phyloP scores from a whole-genome alignment of 1,284 basidiomycete genomes.

The Apiotrichum brassicae region DNA sequence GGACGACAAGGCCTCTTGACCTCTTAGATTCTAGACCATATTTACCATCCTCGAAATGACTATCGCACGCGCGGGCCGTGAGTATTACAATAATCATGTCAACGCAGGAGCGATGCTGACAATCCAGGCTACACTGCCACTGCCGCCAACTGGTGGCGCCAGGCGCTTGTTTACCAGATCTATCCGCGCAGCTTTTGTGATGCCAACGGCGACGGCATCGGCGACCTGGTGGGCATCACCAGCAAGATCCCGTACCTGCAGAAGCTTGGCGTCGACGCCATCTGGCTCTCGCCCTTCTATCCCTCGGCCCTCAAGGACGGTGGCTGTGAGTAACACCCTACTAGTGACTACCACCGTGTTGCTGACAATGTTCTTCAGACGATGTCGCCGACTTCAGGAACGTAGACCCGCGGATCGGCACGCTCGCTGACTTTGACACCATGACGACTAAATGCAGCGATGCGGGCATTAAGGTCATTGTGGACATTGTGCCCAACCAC shows the following conservation, averaged over 20 bases:
- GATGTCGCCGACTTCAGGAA: constrained; percentile 69
- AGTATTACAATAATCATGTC: too few species aligned
- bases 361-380: constrained; percentile 21
- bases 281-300: constrained; percentile 73
- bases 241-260: constrained; percentile 64
- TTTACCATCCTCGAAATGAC: too few species aligned
- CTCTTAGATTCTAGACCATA: too few species aligned
- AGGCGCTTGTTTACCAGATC: constrained; percentile 63
- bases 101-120: too few species aligned
- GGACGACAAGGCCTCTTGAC: too few species aligned
- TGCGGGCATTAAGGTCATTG: constrained; percentile 66
- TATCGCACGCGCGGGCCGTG: too few species aligned
- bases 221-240: constrained; percentile 64
- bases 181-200: constrained; percentile 66
- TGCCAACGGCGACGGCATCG: constrained; percentile 66
- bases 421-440: constrained; percentile 64
- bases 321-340: constrained; percentile 50
- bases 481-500: constrained; percentile 77
- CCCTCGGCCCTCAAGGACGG: constrained; percentile 63
- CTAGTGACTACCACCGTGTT: background rate
- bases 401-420: constrained; percentile 67
- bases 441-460: constrained; percentile 57
- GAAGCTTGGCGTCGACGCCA: constrained; percentile 61
- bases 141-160: constrained; percentile 57
- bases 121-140: background rate